Evolutionary conservation across 2,329 filamentous ascomycete genomes (phyloP), one percentile per base, ranked within the genome.

Genomic region (Alternaria metachromatica): DNA sequence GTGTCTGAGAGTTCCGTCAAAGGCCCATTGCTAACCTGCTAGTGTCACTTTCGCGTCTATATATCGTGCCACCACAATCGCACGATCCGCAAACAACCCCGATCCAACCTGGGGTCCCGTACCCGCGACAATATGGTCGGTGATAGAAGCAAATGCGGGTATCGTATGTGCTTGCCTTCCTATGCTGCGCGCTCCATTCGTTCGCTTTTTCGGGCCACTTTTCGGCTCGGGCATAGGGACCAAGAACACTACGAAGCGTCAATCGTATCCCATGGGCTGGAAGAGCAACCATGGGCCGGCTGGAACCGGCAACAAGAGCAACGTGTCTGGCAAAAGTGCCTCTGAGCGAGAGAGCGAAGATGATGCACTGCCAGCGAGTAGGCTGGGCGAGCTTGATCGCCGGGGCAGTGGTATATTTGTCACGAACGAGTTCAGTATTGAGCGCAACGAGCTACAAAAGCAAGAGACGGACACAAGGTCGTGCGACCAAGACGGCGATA

Each of bases 31-130:
- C 57, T 71, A 49, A 72, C 51, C 11, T 11, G 9, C 4, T 10
- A 73, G 71, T 43, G 72, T 74, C 23, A 73, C 70, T 5, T 73
- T 72, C 33, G 65, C 72, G 28, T 73, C 70, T 18, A 74, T 73
- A 13, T 72, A 67, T 54, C 69, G 72, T 23, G 71, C 71, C 26
- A 75, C 71, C 7, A 74, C 72, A 6, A 65, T 74, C 46, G 72
- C 70, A 33, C 54, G 58, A 51, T 72, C 71, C 9, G 67, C 72
- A 28, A 69, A 33, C 25, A 59, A 72, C 30, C 67, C 67, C 21
- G 71, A 74, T 57, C 70, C 72, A 11, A 73, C 70, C 23, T 70
- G 66, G 63, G 72, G 69, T 6, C 72, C 72, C 9, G 66, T 72
- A 25, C 70, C 72, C 6, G 69, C 69, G 4, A 73, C 70, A 3